Conservation (phyloP, 108 stramenopile species). For the Chaetoceros tenuissimus region DNA sequence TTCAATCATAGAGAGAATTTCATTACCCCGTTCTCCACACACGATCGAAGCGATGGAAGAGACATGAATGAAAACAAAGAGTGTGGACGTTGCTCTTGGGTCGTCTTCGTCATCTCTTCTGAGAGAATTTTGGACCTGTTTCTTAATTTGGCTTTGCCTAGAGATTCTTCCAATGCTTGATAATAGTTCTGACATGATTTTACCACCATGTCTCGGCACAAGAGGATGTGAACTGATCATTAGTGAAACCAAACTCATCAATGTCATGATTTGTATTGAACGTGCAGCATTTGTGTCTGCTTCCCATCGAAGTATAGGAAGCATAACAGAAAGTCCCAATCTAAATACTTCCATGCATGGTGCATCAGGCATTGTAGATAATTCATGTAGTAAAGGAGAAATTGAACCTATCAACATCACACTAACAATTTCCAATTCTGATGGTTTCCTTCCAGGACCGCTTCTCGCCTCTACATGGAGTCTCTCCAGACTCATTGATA, state of each 20-base stretch:
- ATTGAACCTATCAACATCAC: neutral
- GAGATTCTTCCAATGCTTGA: conserved; percentile 17
- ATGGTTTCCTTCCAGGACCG: neutral
- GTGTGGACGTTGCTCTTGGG: conserved; percentile 10
- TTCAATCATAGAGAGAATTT: conserved; percentile 21
- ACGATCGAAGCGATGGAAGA: conserved; percentile 33
- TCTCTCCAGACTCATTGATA: neutral
- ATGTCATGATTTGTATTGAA: conserved; percentile 18
- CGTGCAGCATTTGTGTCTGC: conserved; percentile 17
- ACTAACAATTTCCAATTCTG: neutral
- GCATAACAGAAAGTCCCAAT: conserved; percentile 39
- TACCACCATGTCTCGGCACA: conserved; percentile 52
- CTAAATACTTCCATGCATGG: conserved; percentile 53
- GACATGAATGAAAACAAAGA: conserved; percentile 16
- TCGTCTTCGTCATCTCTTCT: neutral
- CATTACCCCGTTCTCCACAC: conserved; percentile 26
- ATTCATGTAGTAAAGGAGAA: neutral
- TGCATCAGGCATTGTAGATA: conserved; percentile 9
- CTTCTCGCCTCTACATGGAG: neutral
- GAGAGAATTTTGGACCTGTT: conserved; percentile 8
- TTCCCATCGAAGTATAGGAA: conserved; percentile 42
- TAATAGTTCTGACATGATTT: conserved; percentile 47
- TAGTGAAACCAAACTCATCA: conserved; percentile 37
- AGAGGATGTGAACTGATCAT: conserved; percentile 53
- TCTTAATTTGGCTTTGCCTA: conserved; percentile 12